Evolutionary conservation across 371 early-diverging fungal genomes (phyloP).

Genomic region (Mucor velutinosus): DNA sequence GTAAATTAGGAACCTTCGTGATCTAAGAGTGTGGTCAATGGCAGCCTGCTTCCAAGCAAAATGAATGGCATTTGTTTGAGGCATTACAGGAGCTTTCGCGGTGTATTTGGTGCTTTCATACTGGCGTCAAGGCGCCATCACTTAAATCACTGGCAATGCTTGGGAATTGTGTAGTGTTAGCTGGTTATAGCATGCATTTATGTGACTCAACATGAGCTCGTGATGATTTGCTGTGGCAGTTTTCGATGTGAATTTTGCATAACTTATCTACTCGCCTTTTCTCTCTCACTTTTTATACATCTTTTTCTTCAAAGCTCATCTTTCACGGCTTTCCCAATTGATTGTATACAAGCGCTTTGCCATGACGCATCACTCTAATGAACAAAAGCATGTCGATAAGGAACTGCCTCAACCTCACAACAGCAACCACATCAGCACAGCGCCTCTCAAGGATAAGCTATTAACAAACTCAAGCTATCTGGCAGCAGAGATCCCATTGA

Average conservation of each 20-base stretch:
- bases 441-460: conserved; percentile 49
- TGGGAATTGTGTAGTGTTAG: no score
- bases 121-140: no score
- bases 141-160: no score
- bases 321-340: not conserved
- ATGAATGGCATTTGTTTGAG: no score
- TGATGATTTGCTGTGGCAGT: not conserved
- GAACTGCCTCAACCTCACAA: conserved; percentile 54
- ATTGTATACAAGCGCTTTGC: not conserved
- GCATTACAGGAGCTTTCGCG: no score
- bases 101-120: no score
- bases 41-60: no score
- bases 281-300: not conserved
- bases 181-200: not conserved
- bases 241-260: conserved; percentile 1
- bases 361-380: not conserved
- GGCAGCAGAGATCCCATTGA: conserved; percentile 55
- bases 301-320: not conserved
- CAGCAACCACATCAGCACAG: conserved; percentile 46
- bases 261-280: not conserved
- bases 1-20: no score
- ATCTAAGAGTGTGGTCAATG: no score
- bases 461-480: conserved; percentile 53
- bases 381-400: conserved; percentile 8
- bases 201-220: conserved; percentile 1